Conservation (phyloP, 148 eudicot species). For the Camellia sinensis region DNA sequence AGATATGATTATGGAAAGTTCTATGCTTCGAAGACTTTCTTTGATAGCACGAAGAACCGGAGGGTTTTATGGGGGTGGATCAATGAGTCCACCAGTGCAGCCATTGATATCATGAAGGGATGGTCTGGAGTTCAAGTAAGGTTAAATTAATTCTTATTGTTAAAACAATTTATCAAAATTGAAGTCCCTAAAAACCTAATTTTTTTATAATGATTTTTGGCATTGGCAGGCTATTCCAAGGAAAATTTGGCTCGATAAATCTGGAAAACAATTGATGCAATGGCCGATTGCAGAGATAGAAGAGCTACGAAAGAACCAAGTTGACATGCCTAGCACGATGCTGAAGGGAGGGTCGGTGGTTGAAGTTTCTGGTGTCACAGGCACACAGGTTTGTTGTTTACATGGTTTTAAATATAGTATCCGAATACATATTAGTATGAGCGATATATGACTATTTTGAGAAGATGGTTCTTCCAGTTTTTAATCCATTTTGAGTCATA, state of each 20-base stretch:
- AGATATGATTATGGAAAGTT: slow-evolving; percentile 69
- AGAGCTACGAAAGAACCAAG: slow-evolving; percentile 29
- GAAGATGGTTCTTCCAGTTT: too few species aligned
- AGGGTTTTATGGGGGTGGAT: slow-evolving; percentile 77
- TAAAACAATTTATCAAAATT: neutral
- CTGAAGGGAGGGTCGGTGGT: slow-evolving; percentile 37
- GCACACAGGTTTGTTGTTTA: slow-evolving; percentile 41
- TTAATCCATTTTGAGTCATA: too few species aligned
- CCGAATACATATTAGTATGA: too few species aligned
- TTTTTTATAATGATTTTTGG: neutral
- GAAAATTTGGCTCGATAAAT: slow-evolving; percentile 42
- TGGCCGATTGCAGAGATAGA: slow-evolving; percentile 69
- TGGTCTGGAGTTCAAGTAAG: slow-evolving; percentile 81
- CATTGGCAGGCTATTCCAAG: slow-evolving; percentile 54
- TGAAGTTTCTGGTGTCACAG: slow-evolving; percentile 43
- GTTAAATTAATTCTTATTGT: neutral
- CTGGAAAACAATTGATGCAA: slow-evolving; percentile 59
- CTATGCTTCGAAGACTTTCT: slow-evolving; percentile 80
- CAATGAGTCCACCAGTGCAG: slow-evolving; percentile 35
- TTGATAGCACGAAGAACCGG: slow-evolving; percentile 36
- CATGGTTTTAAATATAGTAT: too few species aligned
- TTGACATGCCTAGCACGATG: slow-evolving; percentile 6
- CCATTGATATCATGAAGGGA: slow-evolving; percentile 38
- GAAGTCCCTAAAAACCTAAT: neutral
- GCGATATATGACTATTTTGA: too few species aligned